phyloP scores from a whole-genome alignment of 1,139 yeast genomes.

The Pichia sp. region DNA sequence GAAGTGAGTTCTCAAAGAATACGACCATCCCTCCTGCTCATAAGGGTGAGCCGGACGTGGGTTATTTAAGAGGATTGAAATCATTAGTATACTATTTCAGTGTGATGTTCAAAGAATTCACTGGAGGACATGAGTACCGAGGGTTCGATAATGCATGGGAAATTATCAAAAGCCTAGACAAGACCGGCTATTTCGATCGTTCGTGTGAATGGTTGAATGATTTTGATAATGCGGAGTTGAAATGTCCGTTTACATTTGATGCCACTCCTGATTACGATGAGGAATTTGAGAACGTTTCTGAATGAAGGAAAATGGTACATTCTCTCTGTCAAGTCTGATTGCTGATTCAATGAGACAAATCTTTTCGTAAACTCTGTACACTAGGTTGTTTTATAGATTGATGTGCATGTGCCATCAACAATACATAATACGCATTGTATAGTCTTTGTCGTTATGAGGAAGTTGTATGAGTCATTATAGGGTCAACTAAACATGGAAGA shows the following conservation, averaged over 20 bases:
- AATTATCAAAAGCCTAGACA: slow-evolving; percentile 26
- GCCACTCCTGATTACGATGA: slow-evolving; percentile 19
- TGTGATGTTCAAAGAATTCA: slow-evolving; percentile 43
- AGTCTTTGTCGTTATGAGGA: background rate
- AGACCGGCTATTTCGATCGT: slow-evolving; percentile 21
- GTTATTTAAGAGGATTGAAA: slow-evolving; percentile 75
- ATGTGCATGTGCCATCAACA: too few species aligned
- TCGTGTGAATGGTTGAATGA: slow-evolving; percentile 44
- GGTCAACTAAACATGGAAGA: slow-evolving; percentile 9
- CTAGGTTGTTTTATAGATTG: too few species aligned
- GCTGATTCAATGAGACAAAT: too few species aligned
- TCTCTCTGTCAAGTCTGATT: too few species aligned
- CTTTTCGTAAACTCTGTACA: too few species aligned
- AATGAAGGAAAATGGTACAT: too few species aligned
- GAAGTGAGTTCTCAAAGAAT: slow-evolving; percentile 33
- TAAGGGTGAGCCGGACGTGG: slow-evolving; percentile 60
- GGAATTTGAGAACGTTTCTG: slow-evolving; percentile 25
- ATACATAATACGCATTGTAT: background rate
- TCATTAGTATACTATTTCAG: slow-evolving; percentile 60
- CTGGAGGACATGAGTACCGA: slow-evolving; percentile 28
- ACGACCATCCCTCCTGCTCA: slow-evolving; percentile 63
- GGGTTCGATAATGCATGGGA: slow-evolving; percentile 19
- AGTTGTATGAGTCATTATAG: slow-evolving; percentile 11
- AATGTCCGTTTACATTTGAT: slow-evolving; percentile 21
- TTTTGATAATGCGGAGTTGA: slow-evolving; percentile 33